Evolutionary conservation across 805 yeast genomes (phyloP), one percentile per base, ranked within the genome.

Genomic region (Saccharomycopsis fibuligera): DNA sequence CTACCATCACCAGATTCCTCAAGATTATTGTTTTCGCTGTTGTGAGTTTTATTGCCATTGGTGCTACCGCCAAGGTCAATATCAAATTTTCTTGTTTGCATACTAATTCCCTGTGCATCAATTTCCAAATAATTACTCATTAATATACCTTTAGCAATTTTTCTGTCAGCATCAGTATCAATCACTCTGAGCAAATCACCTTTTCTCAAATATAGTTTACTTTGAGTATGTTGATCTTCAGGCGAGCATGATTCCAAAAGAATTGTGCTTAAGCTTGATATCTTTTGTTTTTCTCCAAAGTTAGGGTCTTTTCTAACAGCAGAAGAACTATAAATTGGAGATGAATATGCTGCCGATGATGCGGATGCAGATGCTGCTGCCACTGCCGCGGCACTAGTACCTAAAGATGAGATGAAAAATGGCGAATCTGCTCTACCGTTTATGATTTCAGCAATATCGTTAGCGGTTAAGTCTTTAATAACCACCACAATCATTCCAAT

Each of bases 141-240:
- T 9, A 40, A 6, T 14, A 40, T 10, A 21, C 44, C 44, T 22
- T 21, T 40, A 12, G 16, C 44, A 6, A 24, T 10, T 8, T 16
- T 12, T 12, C 30, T 9, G 6, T 21, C 44, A n/a, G 27, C 6
- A 24, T 40, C 33, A 24, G 23, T 6, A 17, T 40, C 44, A 6
- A 40, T 5, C 8, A 40, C 25, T 9, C 44, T 21, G 14, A 40
- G 44, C 44, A 40, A 10, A 17, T 40, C 44, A 17, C 44, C 44
- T 25, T 27, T 22, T 5, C 19, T 9, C 35, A 40, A 40, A 16
- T 40, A 27, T 8, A n/a, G 9, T 33, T 33, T 16, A n/a, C 6
- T 8, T 33, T 33, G 19, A 12, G 12, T 27, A 8, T 27, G 10
- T 12, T 27, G 10, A 17, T 33, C n/a, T n/a, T n/a, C n/a, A n/a